A percentile compares a stretch with the other conserved stretches of the same genome.
These are phyloP conservation scores for Mycena epipterygia DNA, from an alignment of 768 basidiomycete genomes.

Conservation along the genomic window DNA sequence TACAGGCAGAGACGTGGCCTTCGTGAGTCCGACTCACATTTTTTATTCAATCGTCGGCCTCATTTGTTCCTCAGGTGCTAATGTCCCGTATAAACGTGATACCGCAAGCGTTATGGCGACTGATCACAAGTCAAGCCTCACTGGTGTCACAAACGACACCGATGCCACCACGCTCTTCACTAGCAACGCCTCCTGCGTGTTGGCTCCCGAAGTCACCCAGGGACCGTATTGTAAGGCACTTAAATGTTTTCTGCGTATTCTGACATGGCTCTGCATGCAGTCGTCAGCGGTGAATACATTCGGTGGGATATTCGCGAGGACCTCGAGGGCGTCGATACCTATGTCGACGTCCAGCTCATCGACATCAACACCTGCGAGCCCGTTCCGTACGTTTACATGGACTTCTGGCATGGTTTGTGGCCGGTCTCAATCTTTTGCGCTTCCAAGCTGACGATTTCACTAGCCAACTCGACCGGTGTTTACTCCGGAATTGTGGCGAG, in stretches of 20 bases:
- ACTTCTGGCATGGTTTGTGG: conserved; percentile 35
- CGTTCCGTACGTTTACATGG: conserved; percentile 30
- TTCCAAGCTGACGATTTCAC: not conserved
- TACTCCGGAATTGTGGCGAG: conserved; percentile 32
- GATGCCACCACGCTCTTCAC: not conserved
- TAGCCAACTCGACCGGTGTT: conserved; percentile 35
- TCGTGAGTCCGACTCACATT: not conserved
- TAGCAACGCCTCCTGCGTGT: not conserved
- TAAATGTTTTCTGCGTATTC: not conserved
- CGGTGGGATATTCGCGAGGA: conserved; percentile 20
- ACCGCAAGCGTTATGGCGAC: not conserved
- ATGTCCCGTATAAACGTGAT: not conserved
- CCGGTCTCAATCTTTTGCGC: not conserved
- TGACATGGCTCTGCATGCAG: not conserved
- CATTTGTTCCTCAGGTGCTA: not conserved
- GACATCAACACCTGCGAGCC: conserved; percentile 35
- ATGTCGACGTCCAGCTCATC: conserved; percentile 33
- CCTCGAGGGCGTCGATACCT: conserved; percentile 25
- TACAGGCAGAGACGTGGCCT: not conserved
- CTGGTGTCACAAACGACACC: not conserved
- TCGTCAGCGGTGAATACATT: too few relatives aligned
- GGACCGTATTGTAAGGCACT: not conserved
- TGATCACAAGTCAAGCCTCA: not conserved
- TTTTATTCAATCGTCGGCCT: not conserved
- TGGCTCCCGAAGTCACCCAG: not conserved